These are phyloP conservation scores for Aegilops sharonensis DNA, from an alignment of 176 grass and related monocot genomes.

Conservation along the genomic window DNA sequence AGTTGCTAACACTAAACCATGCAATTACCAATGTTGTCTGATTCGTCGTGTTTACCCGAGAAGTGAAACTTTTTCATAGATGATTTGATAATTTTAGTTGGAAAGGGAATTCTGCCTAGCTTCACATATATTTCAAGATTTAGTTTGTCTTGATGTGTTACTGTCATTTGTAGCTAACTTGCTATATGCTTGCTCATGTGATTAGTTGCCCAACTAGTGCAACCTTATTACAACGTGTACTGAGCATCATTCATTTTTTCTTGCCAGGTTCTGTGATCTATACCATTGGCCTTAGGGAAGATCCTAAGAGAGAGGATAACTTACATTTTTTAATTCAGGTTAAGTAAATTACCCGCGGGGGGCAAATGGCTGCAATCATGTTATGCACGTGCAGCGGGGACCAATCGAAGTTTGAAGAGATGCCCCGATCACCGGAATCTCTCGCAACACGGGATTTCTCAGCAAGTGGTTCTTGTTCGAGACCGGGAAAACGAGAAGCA, in stretches of 20 bases:
- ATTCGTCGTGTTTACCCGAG: background rate
- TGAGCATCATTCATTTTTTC: conserved; percentile 20
- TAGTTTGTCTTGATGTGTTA: background rate
- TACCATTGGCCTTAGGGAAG: background rate
- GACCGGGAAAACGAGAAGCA: conserved; percentile 55
- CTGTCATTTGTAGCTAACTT: conserved; percentile 6
- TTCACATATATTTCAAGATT: background rate
- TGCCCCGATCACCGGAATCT: conserved; percentile 79
- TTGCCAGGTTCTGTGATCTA: conserved; percentile 36
- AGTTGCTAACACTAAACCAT: background rate
- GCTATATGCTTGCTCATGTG: conserved; percentile 8
- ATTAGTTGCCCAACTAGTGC: background rate
- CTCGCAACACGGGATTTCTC: conserved; percentile 92
- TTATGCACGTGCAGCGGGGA: conserved; percentile 87
- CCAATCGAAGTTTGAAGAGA: conserved; percentile 89
- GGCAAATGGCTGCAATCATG: conserved; percentile 57
- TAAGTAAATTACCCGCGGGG: conserved; percentile 8
- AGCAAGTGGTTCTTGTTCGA: conserved; percentile 65
- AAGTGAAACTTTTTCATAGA: background rate
- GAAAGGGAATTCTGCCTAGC: background rate
- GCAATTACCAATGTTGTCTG: background rate
- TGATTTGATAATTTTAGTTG: background rate
- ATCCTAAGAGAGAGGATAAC: conserved; percentile 7
- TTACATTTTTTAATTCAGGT: conserved; percentile 4
- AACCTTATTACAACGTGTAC: conserved; percentile 15